A percentile compares a stretch with the other conserved stretches of the same genome.
These are phyloP conservation scores for Triticum aestivum DNA, from an alignment of 176 grass and related monocot genomes.

Conservation along the genomic window DNA sequence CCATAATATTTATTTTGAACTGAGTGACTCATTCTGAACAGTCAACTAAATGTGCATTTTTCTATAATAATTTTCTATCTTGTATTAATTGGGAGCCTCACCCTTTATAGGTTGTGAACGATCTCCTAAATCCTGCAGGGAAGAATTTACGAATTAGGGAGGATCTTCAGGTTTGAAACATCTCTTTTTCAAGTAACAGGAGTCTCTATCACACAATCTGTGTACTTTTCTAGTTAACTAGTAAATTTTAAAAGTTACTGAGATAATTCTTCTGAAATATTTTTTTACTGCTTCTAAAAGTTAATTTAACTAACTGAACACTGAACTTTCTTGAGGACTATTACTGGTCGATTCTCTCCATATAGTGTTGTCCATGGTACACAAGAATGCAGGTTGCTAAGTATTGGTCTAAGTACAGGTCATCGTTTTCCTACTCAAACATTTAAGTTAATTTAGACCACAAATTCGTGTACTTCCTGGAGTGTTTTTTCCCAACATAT, in stretches of 20 bases:
- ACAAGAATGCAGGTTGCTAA: neutral
- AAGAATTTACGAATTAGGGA: constrained; percentile 82
- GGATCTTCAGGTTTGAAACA: constrained; percentile 66
- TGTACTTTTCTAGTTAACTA: neutral
- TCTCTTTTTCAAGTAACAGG: constrained; percentile 20
- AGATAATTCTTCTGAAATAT: neutral
- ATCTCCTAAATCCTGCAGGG: constrained; percentile 81
- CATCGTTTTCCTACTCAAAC: neutral
- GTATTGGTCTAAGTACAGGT: neutral
- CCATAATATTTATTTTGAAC: constrained; percentile 7
- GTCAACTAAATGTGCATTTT: neutral
- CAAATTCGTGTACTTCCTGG: neutral
- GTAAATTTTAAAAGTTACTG: neutral
- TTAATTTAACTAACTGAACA: neutral
- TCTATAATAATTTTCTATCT: constrained; percentile 5
- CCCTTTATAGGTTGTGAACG: constrained; percentile 65
- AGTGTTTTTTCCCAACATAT: neutral
- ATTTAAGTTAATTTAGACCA: neutral
- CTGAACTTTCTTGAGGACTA: neutral
- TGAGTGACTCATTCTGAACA: neutral
- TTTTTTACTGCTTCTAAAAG: neutral
- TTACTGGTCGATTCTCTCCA: neutral
- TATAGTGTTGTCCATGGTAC: neutral
- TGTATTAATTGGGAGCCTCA: constrained; percentile 23
- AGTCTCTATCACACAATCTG: constrained; percentile 7